These are phyloP conservation scores for Albophoma yamanashiensis DNA, from an alignment of 2,329 filamentous ascomycete species.

Conservation along the genomic window DNA sequence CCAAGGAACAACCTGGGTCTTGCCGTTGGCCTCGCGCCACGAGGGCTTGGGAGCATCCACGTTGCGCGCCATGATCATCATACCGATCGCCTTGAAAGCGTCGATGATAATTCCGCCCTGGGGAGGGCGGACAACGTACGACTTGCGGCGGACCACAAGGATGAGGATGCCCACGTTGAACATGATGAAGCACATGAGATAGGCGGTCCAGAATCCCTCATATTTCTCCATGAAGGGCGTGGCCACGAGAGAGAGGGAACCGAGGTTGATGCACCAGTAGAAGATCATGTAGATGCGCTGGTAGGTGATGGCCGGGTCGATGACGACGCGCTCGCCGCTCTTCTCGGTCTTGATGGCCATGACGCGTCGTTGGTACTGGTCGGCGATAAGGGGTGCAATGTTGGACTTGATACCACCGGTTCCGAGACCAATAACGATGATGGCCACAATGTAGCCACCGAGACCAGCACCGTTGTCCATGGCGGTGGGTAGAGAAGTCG, in stretches of 20 bases:
- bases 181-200: conserved; percentile 44
- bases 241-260: conserved; percentile 55
- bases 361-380: conserved; percentile 48
- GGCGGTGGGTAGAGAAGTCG: conserved; percentile 32
- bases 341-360: conserved; percentile 39
- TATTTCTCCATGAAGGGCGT: conserved; percentile 59
- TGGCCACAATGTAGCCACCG: conserved; percentile 39
- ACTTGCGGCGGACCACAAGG: conserved; percentile 34
- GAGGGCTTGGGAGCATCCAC: conserved; percentile 55
- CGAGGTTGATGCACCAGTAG: conserved; percentile 65
- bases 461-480: conserved; percentile 29
- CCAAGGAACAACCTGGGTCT: conserved; percentile 39
- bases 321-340: conserved; percentile 48
- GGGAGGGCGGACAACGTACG: conserved; percentile 40
- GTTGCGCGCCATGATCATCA: conserved; percentile 30
- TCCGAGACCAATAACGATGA: conserved; percentile 54
- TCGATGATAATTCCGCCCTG: conserved; percentile 55
- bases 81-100: conserved; percentile 41
- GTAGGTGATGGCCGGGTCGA: conserved; percentile 56
- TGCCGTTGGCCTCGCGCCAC: conserved; percentile 44
- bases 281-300: conserved; percentile 66
- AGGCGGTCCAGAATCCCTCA: conserved; percentile 59
- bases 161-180: conserved; percentile 50
- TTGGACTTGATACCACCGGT: conserved; percentile 64
- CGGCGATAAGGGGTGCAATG: conserved; percentile 46